phyloP scores from a whole-genome alignment of 805 yeast species.

The Ogataea populi-albae region DNA sequence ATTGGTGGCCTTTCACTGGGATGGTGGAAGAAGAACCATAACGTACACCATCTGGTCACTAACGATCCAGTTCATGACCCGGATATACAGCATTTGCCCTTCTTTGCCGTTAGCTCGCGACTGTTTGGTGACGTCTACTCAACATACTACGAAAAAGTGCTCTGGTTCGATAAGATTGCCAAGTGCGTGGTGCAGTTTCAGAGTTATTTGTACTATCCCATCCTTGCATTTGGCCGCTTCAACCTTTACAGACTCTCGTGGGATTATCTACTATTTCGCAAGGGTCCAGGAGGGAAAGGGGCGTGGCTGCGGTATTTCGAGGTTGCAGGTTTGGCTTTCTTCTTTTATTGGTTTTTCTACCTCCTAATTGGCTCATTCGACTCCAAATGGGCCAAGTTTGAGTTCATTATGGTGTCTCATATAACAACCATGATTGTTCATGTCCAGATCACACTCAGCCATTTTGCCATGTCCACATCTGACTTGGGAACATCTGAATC shows the following conservation, averaged over 20 bases:
- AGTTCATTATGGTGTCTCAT: slow-evolving; percentile 70
- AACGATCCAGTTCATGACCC: slow-evolving; percentile 94
- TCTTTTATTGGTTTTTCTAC: slow-evolving; percentile 82
- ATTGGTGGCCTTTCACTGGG: slow-evolving; percentile 87
- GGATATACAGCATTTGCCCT: slow-evolving; percentile 89
- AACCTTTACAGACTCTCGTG: slow-evolving; percentile 80
- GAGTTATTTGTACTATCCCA: slow-evolving; percentile 69
- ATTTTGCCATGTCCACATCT: slow-evolving; percentile 91
- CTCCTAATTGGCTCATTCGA: slow-evolving; percentile 52
- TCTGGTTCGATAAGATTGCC: slow-evolving; percentile 70
- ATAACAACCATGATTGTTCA: slow-evolving; percentile 87
- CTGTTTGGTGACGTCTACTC: slow-evolving; percentile 70
- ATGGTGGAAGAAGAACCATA: slow-evolving; percentile 95
- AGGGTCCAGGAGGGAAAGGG: slow-evolving; percentile 82
- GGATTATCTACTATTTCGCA: slow-evolving; percentile 69
- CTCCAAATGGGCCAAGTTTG: slow-evolving; percentile 51
- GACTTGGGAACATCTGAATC: slow-evolving; percentile 80
- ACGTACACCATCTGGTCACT: slow-evolving; percentile 89
- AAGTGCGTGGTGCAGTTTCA: slow-evolving; percentile 59
- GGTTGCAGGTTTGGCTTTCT: slow-evolving; percentile 62
- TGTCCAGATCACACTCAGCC: slow-evolving; percentile 85
- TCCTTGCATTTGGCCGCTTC: slow-evolving; percentile 79
- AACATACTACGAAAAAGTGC: slow-evolving; percentile 68
- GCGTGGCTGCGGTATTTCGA: slow-evolving; percentile 86
- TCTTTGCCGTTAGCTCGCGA: slow-evolving; percentile 78